A percentile compares a stretch with the other conserved stretches of the same genome.
phyloP scores from a whole-genome alignment of 2,329 filamentous ascomycete species.

The Fusarium stilboides region DNA sequence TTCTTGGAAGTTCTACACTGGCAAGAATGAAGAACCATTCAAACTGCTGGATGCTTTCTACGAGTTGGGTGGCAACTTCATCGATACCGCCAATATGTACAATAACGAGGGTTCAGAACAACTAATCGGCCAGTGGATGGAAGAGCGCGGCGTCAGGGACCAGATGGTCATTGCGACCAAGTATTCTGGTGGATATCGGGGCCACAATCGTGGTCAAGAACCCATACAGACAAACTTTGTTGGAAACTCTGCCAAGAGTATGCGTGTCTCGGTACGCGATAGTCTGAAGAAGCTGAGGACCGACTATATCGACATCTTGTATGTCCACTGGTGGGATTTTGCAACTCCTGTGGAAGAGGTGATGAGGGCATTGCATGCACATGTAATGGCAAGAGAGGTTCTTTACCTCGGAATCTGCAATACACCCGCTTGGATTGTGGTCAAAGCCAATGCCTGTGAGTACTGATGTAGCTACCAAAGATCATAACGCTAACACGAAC shows the following conservation, averaged over 20 bases:
- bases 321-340: slow-evolving; percentile 50
- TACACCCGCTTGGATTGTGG: slow-evolving; percentile 53
- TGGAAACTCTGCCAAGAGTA: slow-evolving; percentile 57
- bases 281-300: slow-evolving; percentile 60
- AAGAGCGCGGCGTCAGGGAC: slow-evolving; percentile 60
- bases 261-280: slow-evolving; percentile 58
- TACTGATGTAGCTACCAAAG: neutral
- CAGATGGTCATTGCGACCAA: slow-evolving; percentile 66
- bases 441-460: slow-evolving; percentile 45
- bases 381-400: slow-evolving; percentile 37
- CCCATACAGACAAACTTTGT: slow-evolving; percentile 51
- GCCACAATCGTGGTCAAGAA: slow-evolving; percentile 27
- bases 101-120: slow-evolving; percentile 65
- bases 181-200: slow-evolving; percentile 59
- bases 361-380: slow-evolving; percentile 18
- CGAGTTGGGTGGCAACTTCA: slow-evolving; percentile 72
- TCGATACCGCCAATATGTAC: slow-evolving; percentile 70
- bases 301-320: slow-evolving; percentile 53
- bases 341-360: slow-evolving; percentile 30
- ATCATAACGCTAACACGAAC: neutral
- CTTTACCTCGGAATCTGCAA: slow-evolving; percentile 53
- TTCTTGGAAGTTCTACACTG: slow-evolving; percentile 33
- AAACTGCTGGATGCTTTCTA: slow-evolving; percentile 70
- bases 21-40: slow-evolving; percentile 65
- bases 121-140: slow-evolving; percentile 69